These are phyloP conservation scores for Nicotiana obtusifolia DNA, from an alignment of 257 asterid species.

Conservation along the genomic window DNA sequence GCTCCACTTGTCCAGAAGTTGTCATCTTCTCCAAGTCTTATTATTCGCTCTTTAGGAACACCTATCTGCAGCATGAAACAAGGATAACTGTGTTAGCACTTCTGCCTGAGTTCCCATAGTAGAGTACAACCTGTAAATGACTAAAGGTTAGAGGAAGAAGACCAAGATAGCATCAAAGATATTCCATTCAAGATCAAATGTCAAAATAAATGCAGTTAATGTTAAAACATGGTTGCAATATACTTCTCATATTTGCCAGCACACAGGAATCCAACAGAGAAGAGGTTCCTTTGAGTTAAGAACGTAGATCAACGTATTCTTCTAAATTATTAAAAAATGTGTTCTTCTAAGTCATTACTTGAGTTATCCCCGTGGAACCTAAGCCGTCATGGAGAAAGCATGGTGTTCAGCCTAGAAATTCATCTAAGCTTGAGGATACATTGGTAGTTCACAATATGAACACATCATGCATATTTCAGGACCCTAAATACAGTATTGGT, in stretches of 20 bases:
- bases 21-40: conserved; percentile 84
- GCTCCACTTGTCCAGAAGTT: conserved; percentile 96
- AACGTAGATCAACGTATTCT: not conserved
- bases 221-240: not conserved
- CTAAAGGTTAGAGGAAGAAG: not conserved
- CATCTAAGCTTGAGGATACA: not conserved
- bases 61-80: conserved; percentile 53
- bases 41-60: conserved; percentile 66
- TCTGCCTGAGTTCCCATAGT: not conserved
- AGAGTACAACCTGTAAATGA: not conserved
- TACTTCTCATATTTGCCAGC: not conserved
- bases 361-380: not conserved
- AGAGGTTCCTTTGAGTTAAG: not conserved
- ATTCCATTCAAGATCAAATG: not conserved
- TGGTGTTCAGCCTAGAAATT: not conserved
- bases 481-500: not conserved
- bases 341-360: not conserved
- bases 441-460: not conserved
- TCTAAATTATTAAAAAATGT: not conserved
- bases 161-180: not conserved
- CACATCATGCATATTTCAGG: not conserved
- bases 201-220: not conserved
- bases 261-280: not conserved
- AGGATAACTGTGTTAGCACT: conserved; percentile 9
- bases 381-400: not conserved